These are phyloP conservation scores for Gnaphalium uliginosum DNA, from an alignment of 129 eudicot genomes.

Conservation along the genomic window DNA sequence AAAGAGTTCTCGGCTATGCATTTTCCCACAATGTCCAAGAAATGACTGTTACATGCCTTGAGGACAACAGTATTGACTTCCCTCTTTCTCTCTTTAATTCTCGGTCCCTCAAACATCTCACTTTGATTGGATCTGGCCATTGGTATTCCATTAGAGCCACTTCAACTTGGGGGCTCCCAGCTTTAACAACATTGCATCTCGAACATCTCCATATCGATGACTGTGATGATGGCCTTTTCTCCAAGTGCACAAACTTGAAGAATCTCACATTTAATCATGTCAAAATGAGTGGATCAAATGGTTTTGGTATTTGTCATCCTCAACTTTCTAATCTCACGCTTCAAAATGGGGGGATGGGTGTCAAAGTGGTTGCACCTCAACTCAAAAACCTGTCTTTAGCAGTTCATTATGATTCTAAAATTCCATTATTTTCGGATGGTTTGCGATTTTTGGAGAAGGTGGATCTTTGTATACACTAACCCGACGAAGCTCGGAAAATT, in stretches of 20 bases:
- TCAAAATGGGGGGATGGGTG: not conserved
- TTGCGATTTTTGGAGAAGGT: conserved; percentile 1
- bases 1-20: conserved; percentile 16
- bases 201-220: not conserved
- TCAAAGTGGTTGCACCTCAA: conserved; percentile 8
- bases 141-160: not conserved
- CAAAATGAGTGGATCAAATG: not conserved
- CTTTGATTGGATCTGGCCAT: not conserved
- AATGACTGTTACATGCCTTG: not conserved
- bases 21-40: conserved; percentile 27
- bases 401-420: too few species aligned
- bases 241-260: conserved; percentile 22
- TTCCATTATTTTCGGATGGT: not conserved
- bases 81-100: not conserved
- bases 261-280: conserved; percentile 8
- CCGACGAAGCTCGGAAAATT: not conserved
- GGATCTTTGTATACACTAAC: not conserved
- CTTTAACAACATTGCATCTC: not conserved
- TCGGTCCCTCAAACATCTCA: not conserved
- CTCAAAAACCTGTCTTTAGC: not conserved
- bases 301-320: not conserved
- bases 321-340: conserved; percentile 15
- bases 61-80: not conserved
- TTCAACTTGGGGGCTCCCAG: not conserved
- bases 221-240: not conserved